Base-by-base conservation (phyloP, 2,329 filamentous ascomycete species). In the Colletotrichum filicis region DNA sequence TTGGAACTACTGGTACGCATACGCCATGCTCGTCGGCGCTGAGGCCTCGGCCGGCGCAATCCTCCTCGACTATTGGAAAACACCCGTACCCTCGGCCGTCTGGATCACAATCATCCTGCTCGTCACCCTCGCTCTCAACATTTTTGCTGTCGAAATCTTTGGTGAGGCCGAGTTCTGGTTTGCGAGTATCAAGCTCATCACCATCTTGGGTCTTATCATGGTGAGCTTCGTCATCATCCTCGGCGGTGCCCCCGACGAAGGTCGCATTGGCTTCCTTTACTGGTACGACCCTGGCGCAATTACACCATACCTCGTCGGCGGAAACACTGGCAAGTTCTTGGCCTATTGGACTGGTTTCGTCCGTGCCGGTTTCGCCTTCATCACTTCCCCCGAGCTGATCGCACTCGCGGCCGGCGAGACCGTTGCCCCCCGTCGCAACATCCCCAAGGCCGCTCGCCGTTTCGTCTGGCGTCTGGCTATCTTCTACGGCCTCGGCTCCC, bases 331-430 rank as follows among this genome's bases (percentile, higher is more conserved):
- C 5, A 82, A 85, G 52, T 92, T 92, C 78, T 83, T 91, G 2
- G 89, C 87, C 9, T 90, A 89, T 76, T 91, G 89, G 88, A 86
- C 85, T 5, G 87, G 86, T 19, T 87, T 90, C 68, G 83, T 88
- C 68, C 85, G 84, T n/a, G 89, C 89, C 8, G 89, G 88, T 0
- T 92, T 92, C 78, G 88, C 89, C 37, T 92, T 91, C 80, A 87
- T 90, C 78, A 89, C 88, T 6, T 90, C 88, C 1, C 89, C 90
- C 19, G 92, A 94, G 78, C 85, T 93, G 55, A 86, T 88, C 69
- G 89, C 89, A 52, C 87, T 92, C 68, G 90, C 92, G 1, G 91
- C 91, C 5, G 91, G 90, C 57, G 91, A 93, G 83, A 90, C 90
- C 1, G 83, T 90, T 30, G 89, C 91, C 26, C 92, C 92, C 2